These are phyloP conservation scores for Yarrowia galli DNA, from an alignment of 1,139 yeast species.

Conservation along the genomic window DNA sequence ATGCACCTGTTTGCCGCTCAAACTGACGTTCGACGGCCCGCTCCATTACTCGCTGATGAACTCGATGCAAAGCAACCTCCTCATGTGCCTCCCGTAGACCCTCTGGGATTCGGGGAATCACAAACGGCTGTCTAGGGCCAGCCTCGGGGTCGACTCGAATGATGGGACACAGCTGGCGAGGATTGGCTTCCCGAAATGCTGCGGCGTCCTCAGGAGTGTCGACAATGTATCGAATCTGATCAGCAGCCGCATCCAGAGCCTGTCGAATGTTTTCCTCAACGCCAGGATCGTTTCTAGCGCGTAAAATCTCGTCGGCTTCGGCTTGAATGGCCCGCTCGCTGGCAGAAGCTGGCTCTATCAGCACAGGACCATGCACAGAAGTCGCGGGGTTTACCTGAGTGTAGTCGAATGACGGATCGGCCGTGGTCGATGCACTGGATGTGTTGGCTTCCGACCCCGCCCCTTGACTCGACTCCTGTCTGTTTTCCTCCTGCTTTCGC, in stretches of 20 bases:
- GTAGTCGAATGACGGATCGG: neutral
- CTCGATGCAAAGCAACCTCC: conserved; percentile 20
- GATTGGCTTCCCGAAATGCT: conserved; percentile 16
- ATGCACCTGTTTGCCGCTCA: neutral
- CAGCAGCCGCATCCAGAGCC: neutral
- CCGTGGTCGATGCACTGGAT: neutral
- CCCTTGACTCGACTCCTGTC: neutral
- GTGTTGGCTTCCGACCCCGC: neutral
- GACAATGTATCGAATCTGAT: conserved; percentile 15
- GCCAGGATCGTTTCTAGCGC: neutral
- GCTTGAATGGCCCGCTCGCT: conserved; percentile 29
- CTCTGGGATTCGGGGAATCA: conserved; percentile 24
- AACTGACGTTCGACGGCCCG: neutral
- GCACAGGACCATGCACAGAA: conserved; percentile 14
- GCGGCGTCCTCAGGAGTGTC: conserved; percentile 28
- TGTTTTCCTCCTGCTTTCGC: neutral
- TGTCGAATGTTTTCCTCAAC: neutral
- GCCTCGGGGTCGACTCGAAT: conserved; percentile 23
- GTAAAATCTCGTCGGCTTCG: conserved; percentile 22
- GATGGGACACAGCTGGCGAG: conserved; percentile 18
- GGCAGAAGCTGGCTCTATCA: neutral
- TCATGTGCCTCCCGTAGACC: conserved; percentile 4
- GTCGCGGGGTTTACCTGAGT: conserved; percentile 4
- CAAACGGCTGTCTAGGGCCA: conserved; percentile 7
- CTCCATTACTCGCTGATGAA: neutral